Evolutionary conservation across 352 stramenopile species (phyloP).

Genomic region (Thalassiosira livingstoniorum): DNA sequence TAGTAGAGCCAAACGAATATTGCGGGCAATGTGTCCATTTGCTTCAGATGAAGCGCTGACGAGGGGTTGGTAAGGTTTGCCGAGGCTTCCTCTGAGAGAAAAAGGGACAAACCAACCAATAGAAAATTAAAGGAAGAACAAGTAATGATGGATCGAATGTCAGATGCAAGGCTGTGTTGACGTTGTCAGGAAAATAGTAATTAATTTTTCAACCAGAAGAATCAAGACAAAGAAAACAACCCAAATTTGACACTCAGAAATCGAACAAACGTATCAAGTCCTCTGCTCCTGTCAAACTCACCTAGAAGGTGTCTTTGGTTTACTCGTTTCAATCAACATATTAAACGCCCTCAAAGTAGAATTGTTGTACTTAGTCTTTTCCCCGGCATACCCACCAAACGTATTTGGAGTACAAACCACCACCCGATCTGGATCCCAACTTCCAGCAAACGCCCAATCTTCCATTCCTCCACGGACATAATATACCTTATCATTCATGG

Average conservation of each 20-base stretch:
- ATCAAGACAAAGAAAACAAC: too few relatives aligned
- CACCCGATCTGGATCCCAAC: slow-evolving; percentile 71
- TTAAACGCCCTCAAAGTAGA: slow-evolving; percentile 93
- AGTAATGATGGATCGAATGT: too few relatives aligned
- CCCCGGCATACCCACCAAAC: slow-evolving; percentile 90
- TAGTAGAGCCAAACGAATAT: slow-evolving; percentile 94
- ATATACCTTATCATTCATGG: slow-evolving; percentile 98
- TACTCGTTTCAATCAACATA: slow-evolving; percentile 95
- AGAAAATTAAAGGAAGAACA: too few relatives aligned
- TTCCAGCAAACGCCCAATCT: slow-evolving; percentile 93
- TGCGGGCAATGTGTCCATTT: slow-evolving; percentile 94
- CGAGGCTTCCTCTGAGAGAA: slow-evolving; percentile 87
- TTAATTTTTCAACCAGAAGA: too few relatives aligned
- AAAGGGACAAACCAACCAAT: too few relatives aligned
- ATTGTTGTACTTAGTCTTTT: slow-evolving; percentile 94
- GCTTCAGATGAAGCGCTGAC: slow-evolving; percentile 57
- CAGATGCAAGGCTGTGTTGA: too few relatives aligned
- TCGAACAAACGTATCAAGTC: too few relatives aligned
- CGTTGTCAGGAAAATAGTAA: too few relatives aligned
- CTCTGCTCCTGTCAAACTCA: too few relatives aligned
- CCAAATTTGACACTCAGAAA: too few relatives aligned
- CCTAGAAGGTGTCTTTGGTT: slow-evolving; percentile 89
- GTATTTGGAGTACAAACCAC: slow-evolving; percentile 88
- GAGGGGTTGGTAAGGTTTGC: slow-evolving; percentile 70
- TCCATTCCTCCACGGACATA: slow-evolving; percentile 97